Base-by-base conservation (phyloP, 1,284 basidiomycete genomes). In the Thelephora terrestris region DNA sequence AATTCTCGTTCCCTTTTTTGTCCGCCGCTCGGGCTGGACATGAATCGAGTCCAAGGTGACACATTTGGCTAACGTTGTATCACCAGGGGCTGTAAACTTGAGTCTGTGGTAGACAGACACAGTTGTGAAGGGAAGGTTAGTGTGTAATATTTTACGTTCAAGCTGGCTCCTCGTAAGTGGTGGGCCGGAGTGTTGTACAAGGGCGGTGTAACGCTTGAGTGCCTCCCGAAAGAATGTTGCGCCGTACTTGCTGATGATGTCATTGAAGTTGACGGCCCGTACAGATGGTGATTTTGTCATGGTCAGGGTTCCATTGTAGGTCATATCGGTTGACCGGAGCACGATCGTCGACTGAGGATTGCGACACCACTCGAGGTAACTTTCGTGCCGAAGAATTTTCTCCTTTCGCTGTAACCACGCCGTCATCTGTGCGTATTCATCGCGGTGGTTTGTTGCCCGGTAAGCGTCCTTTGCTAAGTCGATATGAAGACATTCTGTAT, bases 361-460 rank as follows among this genome's bases (percentile, higher is more conserved):
- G 4, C 51, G 47, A 17, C 48, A 46, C 60, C 62, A 63, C 14
- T 45, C 5, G 10, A 64, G 48, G 39, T 52, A 63, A 7, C 47
- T 51, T 3, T 49, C 52, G 45, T 62, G 58, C 2, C 46, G 50
- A 2, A 51, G 6, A 4, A 62, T 47, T 50, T 62, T 57, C 40
- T 64, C 60, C 23, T 51, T 53, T 1, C 55, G 46, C 29, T 63
- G 53, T 0, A 70, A 55, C 68, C 68, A 70, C 0, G 35, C 9
- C 0, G 62, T 64, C 68, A 70, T 71, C 39, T 68, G 67, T 1
- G 53, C 20, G 23, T 61, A 57, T 40, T 66, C 61, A 17, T 68
- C 60, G 29, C 63, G 62, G 16, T 53, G 56, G 47, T 68, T 68
- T 2, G 60, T 62, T 1, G 64, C 58, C 5, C 57, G 53, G 40